These are phyloP conservation scores for Cantharellus anzutake DNA, from an alignment of 768 basidiomycete species.

Conservation along the genomic window DNA sequence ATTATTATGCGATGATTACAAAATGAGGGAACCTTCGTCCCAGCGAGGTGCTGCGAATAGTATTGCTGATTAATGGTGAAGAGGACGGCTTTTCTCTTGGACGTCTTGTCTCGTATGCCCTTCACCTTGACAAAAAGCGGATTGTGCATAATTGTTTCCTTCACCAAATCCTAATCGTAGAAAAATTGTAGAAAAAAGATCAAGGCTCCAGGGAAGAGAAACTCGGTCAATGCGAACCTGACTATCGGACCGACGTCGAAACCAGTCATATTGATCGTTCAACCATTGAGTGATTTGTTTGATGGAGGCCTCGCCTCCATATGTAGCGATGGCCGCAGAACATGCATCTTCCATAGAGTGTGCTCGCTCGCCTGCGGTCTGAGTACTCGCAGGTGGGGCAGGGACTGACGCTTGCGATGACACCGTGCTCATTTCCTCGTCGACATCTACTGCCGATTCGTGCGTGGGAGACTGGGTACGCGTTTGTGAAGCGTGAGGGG, in stretches of 20 bases:
- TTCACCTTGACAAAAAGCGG: constrained; percentile 85
- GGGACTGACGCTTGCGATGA: not conserved
- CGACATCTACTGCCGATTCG: not conserved
- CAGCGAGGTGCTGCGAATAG: not conserved
- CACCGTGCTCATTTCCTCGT: not conserved
- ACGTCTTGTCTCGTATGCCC: constrained; percentile 45
- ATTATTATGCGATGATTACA: not conserved
- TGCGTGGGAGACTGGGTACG: not conserved
- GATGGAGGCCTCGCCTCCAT: constrained; percentile 71
- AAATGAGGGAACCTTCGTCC: not conserved
- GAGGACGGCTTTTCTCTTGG: constrained; percentile 15
- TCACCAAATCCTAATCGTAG: constrained; percentile 61
- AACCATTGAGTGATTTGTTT: constrained; percentile 92
- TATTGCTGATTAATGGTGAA: not conserved
- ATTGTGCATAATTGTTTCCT: constrained; percentile 86
- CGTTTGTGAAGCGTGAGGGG: constrained; percentile 26
- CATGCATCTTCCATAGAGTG: constrained; percentile 86
- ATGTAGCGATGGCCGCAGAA: constrained; percentile 66
- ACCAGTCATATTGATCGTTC: constrained; percentile 74
- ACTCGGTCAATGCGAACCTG: constrained; percentile 72
- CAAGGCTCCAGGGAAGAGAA: constrained; percentile 7
- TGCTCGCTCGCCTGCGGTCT: constrained; percentile 76
- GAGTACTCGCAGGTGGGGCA: constrained; percentile 14
- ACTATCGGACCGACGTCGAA: constrained; percentile 54
- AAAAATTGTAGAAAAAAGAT: constrained; percentile 7